A percentile compares a stretch with the other conserved stretches of the same genome.
phyloP scores from a whole-genome alignment of 176 grass and related monocot genomes.

The Puya raimondii region DNA sequence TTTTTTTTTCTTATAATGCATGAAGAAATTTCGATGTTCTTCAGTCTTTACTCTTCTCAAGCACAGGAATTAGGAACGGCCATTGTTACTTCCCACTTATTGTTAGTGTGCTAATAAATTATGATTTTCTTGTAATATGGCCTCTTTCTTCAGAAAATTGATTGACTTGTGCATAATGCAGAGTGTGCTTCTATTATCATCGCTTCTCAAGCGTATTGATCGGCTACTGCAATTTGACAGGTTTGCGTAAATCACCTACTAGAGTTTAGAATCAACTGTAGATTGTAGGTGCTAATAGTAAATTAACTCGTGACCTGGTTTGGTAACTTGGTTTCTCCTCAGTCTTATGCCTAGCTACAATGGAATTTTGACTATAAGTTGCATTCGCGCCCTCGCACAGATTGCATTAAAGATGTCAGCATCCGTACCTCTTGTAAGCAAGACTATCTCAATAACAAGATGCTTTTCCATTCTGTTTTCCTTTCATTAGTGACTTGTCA shows the following conservation, averaged over 20 bases:
- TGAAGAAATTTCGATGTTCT: too few relatives aligned
- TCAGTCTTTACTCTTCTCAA: too few relatives aligned
- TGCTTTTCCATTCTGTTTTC: neutral
- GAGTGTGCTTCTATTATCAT: constrained; percentile 54
- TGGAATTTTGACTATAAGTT: constrained; percentile 87
- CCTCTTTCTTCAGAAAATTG: too few relatives aligned
- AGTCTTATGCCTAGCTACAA: constrained; percentile 74
- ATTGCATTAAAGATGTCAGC: constrained; percentile 81
- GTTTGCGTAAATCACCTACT: constrained; percentile 24
- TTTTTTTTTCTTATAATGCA: neutral
- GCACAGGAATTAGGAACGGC: too few relatives aligned
- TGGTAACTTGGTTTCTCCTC: constrained; percentile 5
- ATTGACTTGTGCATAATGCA: constrained; percentile 16
- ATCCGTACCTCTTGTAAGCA: constrained; percentile 60
- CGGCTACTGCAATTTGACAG: constrained; percentile 85
- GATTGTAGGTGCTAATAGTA: too few relatives aligned
- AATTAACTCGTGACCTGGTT: neutral
- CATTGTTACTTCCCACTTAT: neutral
- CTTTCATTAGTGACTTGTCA: neutral
- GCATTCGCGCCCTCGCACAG: constrained; percentile 84
- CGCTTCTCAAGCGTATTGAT: constrained; percentile 89
- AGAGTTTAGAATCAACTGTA: constrained; percentile 1
- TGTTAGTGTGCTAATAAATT: neutral
- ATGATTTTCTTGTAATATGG: neutral
- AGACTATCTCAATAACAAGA: neutral